Conservation (phyloP, 176 grass and related monocot genomes). For the Miscanthus lutarioriparius region DNA sequence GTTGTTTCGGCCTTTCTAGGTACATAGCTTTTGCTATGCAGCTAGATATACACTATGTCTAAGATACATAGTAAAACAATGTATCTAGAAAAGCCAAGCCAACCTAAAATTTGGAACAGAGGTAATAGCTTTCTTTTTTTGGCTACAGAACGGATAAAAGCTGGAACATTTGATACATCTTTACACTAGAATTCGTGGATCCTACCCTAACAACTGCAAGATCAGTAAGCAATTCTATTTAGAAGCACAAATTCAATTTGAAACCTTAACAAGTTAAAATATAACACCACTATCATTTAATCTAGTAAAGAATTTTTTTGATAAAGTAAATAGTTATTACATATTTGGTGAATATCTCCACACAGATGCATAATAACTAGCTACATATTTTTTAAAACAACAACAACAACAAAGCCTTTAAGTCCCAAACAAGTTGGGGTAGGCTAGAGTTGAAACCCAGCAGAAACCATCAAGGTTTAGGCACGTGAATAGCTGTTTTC, state of each 20-base stretch:
- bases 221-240: slow-evolving; percentile 13
- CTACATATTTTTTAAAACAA: neutral
- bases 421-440: too few relatives aligned
- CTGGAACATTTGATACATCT: neutral
- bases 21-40: neutral
- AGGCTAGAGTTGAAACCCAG: too few relatives aligned
- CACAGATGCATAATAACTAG: neutral
- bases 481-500: too few relatives aligned
- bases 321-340: neutral
- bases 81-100: neutral
- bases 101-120: neutral
- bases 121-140: neutral
- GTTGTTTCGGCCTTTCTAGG: neutral
- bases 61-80: too few relatives aligned
- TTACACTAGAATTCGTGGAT: neutral
- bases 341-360: neutral
- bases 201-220: slow-evolving; percentile 13
- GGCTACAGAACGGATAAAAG: neutral
- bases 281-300: neutral
- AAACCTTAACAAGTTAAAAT: neutral
- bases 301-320: neutral
- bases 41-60: neutral
- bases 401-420: too few relatives aligned
- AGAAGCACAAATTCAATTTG: neutral
- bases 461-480: too few relatives aligned